Conservation (phyloP, 2,329 filamentous ascomycete genomes). For the Lachnellula hyalina region DNA sequence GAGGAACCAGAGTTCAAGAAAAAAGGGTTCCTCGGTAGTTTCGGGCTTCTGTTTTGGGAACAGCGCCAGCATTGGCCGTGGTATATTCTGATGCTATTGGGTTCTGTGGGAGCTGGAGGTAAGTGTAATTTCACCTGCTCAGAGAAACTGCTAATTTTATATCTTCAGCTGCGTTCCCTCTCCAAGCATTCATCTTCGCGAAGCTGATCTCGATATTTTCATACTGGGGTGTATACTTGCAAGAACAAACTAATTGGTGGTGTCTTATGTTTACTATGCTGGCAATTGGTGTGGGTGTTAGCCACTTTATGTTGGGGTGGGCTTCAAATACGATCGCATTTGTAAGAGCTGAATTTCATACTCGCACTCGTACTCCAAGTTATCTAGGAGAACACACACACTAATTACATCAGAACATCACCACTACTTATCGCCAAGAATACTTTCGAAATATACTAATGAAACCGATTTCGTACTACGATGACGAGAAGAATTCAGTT, state of each 20-base stretch:
- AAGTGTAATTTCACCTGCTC: slow-evolving; percentile 12
- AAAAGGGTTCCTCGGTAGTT: slow-evolving; percentile 11
- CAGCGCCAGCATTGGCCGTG: slow-evolving; percentile 45
- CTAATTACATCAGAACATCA: slow-evolving; percentile 23
- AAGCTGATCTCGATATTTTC: slow-evolving; percentile 29
- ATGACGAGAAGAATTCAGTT: slow-evolving; percentile 38
- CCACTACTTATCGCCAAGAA: slow-evolving; percentile 34
- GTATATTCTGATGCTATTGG: slow-evolving; percentile 45
- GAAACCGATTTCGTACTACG: slow-evolving; percentile 38
- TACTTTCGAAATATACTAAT: slow-evolving; percentile 39
- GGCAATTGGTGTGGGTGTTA: slow-evolving; percentile 36
- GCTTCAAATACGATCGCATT: slow-evolving; percentile 35
- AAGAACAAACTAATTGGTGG: slow-evolving; percentile 38
- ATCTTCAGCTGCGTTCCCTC: slow-evolving; percentile 35
- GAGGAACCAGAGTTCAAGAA: not conserved
- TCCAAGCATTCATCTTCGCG: slow-evolving; percentile 29
- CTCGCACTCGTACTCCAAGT: slow-evolving; percentile 15
- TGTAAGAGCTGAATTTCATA: slow-evolving; percentile 26
- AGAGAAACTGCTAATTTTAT: slow-evolving; percentile 20
- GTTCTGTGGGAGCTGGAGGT: slow-evolving; percentile 30
- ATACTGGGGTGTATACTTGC: slow-evolving; percentile 17
- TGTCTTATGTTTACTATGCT: slow-evolving; percentile 44
- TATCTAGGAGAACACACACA: not conserved
- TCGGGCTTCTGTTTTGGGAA: slow-evolving; percentile 49
- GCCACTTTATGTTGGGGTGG: slow-evolving; percentile 23